Conservation (phyloP, 495 filamentous ascomycete genomes). For the Xeromyces bisporus region DNA sequence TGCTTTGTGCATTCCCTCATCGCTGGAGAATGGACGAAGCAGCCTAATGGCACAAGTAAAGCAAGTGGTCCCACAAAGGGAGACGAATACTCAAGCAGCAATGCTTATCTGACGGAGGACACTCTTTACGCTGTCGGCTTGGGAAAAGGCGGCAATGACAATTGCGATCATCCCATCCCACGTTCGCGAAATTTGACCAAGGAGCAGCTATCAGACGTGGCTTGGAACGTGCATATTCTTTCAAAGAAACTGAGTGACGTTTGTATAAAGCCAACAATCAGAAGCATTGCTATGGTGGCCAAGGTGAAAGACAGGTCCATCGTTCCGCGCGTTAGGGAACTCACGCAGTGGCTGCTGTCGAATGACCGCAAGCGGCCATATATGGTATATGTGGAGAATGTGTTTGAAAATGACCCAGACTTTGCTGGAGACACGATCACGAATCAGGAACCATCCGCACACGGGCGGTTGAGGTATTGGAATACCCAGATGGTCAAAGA, state of each 20-base stretch:
- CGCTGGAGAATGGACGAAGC: constrained; percentile 30
- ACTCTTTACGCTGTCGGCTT: constrained; percentile 7
- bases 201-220: constrained; percentile 87
- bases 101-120: constrained; percentile 2
- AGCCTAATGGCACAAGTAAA: constrained; percentile 17
- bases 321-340: constrained; percentile 59
- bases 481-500: constrained; percentile 55
- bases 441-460: constrained; percentile 34
- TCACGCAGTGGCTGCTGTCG: constrained; percentile 75
- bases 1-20: constrained; percentile 79
- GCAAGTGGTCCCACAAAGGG: constrained; percentile 6
- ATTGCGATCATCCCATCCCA: constrained; percentile 21
- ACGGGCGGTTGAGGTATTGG: constrained; percentile 63
- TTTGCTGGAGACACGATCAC: constrained; percentile 55
- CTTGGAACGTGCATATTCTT: constrained; percentile 80
- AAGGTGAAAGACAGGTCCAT: constrained; percentile 75
- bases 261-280: constrained; percentile 60
- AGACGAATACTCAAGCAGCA: constrained; percentile 9
- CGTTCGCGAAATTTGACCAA: constrained; percentile 63
- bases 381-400: constrained; percentile 65
- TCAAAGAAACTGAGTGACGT: constrained; percentile 70
- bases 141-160: constrained; percentile 9
- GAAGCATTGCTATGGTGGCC: constrained; percentile 72
- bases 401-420: constrained; percentile 44
- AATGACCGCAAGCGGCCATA: constrained; percentile 50